Conservation (phyloP, 1,284 basidiomycete species). For the Stereum hirsutum region DNA sequence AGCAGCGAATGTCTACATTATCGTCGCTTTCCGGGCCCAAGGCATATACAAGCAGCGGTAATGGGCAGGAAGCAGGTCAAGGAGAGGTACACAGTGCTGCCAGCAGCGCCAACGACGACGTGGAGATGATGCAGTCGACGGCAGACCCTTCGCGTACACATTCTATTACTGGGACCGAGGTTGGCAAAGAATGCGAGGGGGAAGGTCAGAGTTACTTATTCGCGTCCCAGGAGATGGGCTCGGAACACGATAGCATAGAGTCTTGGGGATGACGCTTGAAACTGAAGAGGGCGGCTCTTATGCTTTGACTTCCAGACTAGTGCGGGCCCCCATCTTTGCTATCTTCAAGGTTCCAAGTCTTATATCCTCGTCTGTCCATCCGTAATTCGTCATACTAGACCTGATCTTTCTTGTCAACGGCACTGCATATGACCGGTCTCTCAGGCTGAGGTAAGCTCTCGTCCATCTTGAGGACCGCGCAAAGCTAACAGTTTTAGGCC, state of each 20-base stretch:
- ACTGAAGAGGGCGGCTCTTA: too few relatives aligned
- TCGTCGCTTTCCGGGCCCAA: too few relatives aligned
- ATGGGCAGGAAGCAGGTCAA: too few relatives aligned
- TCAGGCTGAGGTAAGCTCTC: too few relatives aligned
- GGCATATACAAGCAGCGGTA: too few relatives aligned
- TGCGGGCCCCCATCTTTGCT: too few relatives aligned
- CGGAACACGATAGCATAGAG: constrained; percentile 1
- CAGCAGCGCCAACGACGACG: neutral
- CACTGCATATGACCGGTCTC: neutral
- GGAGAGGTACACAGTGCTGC: too few relatives aligned
- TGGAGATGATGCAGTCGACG: neutral
- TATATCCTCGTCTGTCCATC: neutral
- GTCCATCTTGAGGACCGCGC: too few relatives aligned
- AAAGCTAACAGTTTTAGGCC: neutral
- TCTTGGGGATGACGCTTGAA: neutral
- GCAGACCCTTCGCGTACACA: neutral
- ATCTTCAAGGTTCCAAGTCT: neutral
- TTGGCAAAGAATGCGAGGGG: neutral
- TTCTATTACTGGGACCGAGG: neutral
- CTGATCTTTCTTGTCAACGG: neutral
- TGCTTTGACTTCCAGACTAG: too few relatives aligned
- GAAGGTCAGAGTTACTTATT: neutral
- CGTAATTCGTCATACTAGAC: neutral
- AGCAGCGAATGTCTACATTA: too few relatives aligned
- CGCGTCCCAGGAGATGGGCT: neutral